A percentile compares a stretch with the other conserved stretches of the same genome.
phyloP scores from a whole-genome alignment of 257 asterid species.

The Solanum raphanifolium region DNA sequence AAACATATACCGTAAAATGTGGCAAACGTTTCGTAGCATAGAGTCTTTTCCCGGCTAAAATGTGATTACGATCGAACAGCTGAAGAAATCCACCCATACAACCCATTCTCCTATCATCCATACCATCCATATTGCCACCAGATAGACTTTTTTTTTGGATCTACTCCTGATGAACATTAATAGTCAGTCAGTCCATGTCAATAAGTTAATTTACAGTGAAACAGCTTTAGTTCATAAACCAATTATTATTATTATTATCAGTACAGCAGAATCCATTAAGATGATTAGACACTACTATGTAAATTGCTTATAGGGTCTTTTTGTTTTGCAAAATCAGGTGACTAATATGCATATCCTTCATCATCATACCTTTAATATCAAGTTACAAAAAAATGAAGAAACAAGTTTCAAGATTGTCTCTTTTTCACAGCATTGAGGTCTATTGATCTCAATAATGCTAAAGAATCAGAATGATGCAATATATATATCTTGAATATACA shows the following conservation, averaged over 20 bases:
- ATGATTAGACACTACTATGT: background rate
- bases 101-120: slow-evolving; percentile 37
- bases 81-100: slow-evolving; percentile 84
- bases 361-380: background rate
- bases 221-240: background rate
- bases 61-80: slow-evolving; percentile 71
- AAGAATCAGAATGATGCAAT: background rate
- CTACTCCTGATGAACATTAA: background rate
- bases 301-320: background rate
- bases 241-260: background rate
- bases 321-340: background rate
- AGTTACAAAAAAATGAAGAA: background rate
- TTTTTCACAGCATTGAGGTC: background rate
- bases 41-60: slow-evolving; percentile 44
- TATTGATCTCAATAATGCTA: background rate
- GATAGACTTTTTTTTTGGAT: background rate
- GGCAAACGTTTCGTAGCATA: slow-evolving; percentile 58
- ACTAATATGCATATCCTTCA: background rate
- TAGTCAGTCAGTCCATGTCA: background rate
- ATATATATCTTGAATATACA: background rate
- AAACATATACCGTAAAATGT: slow-evolving; percentile 20
- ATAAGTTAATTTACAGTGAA: background rate
- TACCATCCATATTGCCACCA: background rate
- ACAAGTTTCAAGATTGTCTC: background rate
- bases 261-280: background rate